phyloP scores from a whole-genome alignment of 1,284 basidiomycete genomes.

The Ustilago shanxiensis region DNA sequence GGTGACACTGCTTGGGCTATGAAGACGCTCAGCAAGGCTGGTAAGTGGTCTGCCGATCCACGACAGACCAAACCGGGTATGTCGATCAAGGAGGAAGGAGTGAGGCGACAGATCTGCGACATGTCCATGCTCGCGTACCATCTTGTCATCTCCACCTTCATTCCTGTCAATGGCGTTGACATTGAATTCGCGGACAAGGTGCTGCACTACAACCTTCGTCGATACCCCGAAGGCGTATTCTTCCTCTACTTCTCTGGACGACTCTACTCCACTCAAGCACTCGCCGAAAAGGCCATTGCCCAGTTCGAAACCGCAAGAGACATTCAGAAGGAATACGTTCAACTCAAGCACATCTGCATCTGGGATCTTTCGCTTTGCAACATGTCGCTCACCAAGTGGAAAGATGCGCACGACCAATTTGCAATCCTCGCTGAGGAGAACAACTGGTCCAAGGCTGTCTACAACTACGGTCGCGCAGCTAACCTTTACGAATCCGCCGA shows the following conservation, averaged over 20 bases:
- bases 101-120: slow-evolving; percentile 63
- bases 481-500: slow-evolving; percentile 56
- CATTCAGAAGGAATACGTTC: slow-evolving; percentile 67
- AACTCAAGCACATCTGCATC: slow-evolving; percentile 68
- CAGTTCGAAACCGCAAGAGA: slow-evolving; percentile 65
- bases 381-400: slow-evolving; percentile 65
- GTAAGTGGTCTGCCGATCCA: slow-evolving; percentile 56
- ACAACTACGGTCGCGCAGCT: slow-evolving; percentile 64
- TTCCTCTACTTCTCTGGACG: slow-evolving; percentile 70
- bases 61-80: slow-evolving; percentile 48
- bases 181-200: slow-evolving; percentile 68
- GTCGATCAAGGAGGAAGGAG: slow-evolving; percentile 48
- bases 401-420: slow-evolving; percentile 58
- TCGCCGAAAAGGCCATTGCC: slow-evolving; percentile 60
- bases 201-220: slow-evolving; percentile 65
- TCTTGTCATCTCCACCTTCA: slow-evolving; percentile 67
- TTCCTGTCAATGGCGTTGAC: slow-evolving; percentile 68
- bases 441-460: slow-evolving; percentile 69
- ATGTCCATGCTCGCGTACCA: slow-evolving; percentile 68
- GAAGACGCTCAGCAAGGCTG: slow-evolving; percentile 60
- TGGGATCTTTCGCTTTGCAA: slow-evolving; percentile 68
- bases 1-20: slow-evolving; percentile 63
- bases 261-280: slow-evolving; percentile 67
- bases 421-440: slow-evolving; percentile 61
- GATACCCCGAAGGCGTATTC: slow-evolving; percentile 68